phyloP scores from a whole-genome alignment of 805 yeast species.

The Candida jianshihensis region DNA sequence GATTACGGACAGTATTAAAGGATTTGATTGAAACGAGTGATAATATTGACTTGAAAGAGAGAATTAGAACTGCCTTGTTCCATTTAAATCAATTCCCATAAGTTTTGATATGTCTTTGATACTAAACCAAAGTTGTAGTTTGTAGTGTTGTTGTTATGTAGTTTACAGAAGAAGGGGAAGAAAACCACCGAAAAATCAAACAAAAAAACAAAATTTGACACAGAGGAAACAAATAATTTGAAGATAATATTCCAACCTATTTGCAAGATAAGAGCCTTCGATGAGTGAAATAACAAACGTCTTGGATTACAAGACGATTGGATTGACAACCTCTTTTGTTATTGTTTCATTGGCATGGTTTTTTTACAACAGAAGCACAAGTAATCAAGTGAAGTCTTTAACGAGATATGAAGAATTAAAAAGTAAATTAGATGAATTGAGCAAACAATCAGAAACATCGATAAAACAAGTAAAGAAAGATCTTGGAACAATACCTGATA shows the following conservation, averaged over 20 bases:
- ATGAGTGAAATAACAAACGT: not conserved
- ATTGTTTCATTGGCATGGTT: not conserved
- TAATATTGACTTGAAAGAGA: constrained; percentile 37
- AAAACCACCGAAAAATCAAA: too few species aligned
- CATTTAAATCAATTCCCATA: constrained; percentile 18
- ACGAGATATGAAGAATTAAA: not conserved
- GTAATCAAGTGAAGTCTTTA: not conserved
- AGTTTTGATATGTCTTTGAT: not conserved
- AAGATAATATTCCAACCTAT: too few species aligned
- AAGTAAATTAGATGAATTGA: not conserved
- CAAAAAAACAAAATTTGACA: too few species aligned
- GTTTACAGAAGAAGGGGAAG: too few species aligned
- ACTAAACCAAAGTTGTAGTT: too few species aligned
- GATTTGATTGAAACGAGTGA: constrained; percentile 22
- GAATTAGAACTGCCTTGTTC: constrained; percentile 40
- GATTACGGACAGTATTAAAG: constrained; percentile 34
- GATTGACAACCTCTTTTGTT: not conserved
- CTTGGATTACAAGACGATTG: not conserved
- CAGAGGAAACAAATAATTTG: too few species aligned
- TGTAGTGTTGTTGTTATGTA: too few species aligned
- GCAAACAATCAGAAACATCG: not conserved
- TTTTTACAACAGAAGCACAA: not conserved
- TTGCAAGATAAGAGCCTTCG: too few species aligned
- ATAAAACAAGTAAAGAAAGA: not conserved
- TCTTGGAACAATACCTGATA: not conserved